Percentiles rank a stretch among this genome's conserved stretches.
Conservation (phyloP, 129 eudicot species). For the Calendula officinalis region DNA sequence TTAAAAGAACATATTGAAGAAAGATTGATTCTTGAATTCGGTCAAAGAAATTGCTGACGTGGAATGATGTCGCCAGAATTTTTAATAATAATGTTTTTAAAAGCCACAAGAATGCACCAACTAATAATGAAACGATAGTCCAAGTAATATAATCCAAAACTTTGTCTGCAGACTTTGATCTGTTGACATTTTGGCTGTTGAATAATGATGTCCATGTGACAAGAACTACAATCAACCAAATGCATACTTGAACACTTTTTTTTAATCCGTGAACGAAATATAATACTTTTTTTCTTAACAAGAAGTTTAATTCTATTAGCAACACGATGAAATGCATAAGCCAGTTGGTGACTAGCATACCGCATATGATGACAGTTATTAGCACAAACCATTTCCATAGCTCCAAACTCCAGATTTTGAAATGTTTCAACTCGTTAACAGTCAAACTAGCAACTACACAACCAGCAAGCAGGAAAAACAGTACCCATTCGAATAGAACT, state of each 20-base stretch:
- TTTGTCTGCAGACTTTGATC: conserved; percentile 33
- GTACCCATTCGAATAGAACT: conserved; percentile 65
- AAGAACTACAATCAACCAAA: conserved; percentile 81
- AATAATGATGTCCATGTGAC: conserved; percentile 67
- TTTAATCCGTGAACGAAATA: conserved; percentile 79
- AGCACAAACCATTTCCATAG: conserved; percentile 82
- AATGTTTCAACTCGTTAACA: conserved; percentile 33
- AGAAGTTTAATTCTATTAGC: conserved; percentile 69
- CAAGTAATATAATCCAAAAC: conserved; percentile 61
- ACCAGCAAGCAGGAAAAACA: conserved; percentile 48
- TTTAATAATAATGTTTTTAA: conserved; percentile 70
- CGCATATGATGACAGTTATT: conserved; percentile 63
- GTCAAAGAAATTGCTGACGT: conserved; percentile 85
- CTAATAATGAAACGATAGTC: conserved; percentile 57
- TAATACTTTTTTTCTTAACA: conserved; percentile 76
- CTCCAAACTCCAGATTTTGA: conserved; percentile 49
- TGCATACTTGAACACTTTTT: conserved; percentile 63
- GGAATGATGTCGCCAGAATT: conserved; percentile 77
- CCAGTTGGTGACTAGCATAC: conserved; percentile 68
- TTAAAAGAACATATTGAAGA: conserved; percentile 68
- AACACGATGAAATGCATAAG: conserved; percentile 64
- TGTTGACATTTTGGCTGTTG: conserved; percentile 31
- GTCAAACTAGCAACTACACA: conserved; percentile 60
- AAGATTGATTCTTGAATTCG: conserved; percentile 87
- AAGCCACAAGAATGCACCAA: conserved; percentile 76